Evolutionary conservation across 345 rosid genomes (phyloP).

Genomic region (Boechera divaricarpa): DNA sequence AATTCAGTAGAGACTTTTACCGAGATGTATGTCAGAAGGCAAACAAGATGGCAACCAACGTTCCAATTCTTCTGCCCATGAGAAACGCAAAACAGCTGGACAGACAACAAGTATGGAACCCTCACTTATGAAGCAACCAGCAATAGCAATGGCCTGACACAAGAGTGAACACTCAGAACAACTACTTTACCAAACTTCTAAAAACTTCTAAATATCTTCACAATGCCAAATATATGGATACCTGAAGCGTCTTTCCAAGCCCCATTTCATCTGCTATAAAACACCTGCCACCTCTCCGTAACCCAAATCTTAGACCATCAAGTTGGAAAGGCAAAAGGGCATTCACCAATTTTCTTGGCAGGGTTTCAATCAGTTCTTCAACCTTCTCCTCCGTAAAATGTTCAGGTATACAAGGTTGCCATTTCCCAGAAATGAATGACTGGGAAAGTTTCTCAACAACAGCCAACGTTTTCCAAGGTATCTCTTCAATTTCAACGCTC

Average conservation of each 20-base stretch:
- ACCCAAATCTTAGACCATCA: conserved; percentile 81
- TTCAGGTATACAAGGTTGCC: conserved; percentile 83
- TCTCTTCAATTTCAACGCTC: conserved; percentile 63
- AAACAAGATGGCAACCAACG: conserved; percentile 90
- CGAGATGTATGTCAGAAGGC: conserved; percentile 93
- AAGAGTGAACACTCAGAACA: conserved; percentile 30
- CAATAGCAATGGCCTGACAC: conserved; percentile 89
- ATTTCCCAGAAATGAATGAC: conserved; percentile 57
- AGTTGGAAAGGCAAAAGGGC: conserved; percentile 85
- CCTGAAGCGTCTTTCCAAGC: conserved; percentile 97
- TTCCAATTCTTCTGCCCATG: conserved; percentile 98
- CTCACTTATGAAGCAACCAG: conserved; percentile 76
- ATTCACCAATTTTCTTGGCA: conserved; percentile 67
- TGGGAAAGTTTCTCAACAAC: conserved; percentile 72
- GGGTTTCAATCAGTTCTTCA: conserved; percentile 59
- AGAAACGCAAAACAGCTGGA: conserved; percentile 86
- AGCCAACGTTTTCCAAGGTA: conserved; percentile 80
- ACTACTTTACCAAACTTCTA: conserved; percentile 4
- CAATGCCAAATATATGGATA: conserved; percentile 31
- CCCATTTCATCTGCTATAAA: conserved; percentile 99
- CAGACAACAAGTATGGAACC: conserved; percentile 92
- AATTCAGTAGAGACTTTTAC: conserved; percentile 46
- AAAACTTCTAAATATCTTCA: neutral
- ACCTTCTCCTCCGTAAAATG: conserved; percentile 72
- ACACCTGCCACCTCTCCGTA: conserved; percentile 90